Evolutionary conservation across 768 basidiomycete genomes (phyloP).

Genomic region (Auricularia sp.): DNA sequence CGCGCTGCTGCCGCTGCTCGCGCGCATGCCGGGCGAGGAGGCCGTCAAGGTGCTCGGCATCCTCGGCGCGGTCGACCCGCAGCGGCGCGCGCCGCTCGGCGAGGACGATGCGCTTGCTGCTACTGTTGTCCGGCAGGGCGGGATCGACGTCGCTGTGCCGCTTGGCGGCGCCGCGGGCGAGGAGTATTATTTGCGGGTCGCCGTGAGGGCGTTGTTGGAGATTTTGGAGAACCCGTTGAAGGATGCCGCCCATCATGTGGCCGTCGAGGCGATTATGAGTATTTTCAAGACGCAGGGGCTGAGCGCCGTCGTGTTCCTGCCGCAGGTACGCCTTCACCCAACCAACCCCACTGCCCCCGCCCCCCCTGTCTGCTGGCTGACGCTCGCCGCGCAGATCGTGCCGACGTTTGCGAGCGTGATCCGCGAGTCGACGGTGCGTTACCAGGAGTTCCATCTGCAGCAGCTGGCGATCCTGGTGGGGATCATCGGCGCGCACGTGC

Average conservation of each 20-base stretch:
- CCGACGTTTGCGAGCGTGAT: constrained; percentile 38
- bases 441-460: constrained; percentile 35
- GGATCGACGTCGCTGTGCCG: background rate
- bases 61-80: constrained; percentile 92
- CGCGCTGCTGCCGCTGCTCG: constrained; percentile 72
- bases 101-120: background rate
- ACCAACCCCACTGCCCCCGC: too few species aligned
- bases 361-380: background rate
- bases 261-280: constrained; percentile 96
- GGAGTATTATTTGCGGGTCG: constrained; percentile 95
- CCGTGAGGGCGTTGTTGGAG: constrained; percentile 75
- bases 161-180: constrained; percentile 46
- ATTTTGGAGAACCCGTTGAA: constrained; percentile 85
- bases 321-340: too few species aligned
- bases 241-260: constrained; percentile 71
- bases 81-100: constrained; percentile 39
- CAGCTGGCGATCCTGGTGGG: constrained; percentile 36
- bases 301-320: constrained; percentile 93
- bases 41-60: constrained; percentile 93
- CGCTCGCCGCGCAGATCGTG: constrained; percentile 23
- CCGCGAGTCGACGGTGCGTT: constrained; percentile 24
- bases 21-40: constrained; percentile 74
- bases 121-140: background rate
- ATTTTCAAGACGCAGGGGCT: constrained; percentile 98
- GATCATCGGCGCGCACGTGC: constrained; percentile 39